Conservation (phyloP, 768 basidiomycete species). For the Trichaptum fuscoviolaceum region DNA sequence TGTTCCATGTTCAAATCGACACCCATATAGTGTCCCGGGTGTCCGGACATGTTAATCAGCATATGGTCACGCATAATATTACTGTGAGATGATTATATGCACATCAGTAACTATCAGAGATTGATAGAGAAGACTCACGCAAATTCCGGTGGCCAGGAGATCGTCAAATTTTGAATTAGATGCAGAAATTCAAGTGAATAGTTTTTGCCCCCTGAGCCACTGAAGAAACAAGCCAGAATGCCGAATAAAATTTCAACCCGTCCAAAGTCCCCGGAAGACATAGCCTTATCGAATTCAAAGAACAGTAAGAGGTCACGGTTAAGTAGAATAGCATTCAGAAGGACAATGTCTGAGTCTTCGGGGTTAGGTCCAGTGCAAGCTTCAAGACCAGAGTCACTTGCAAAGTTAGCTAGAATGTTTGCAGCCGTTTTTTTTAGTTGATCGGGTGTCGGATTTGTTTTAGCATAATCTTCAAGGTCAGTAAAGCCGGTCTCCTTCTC, state of each 20-base stretch:
- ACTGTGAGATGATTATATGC: neutral
- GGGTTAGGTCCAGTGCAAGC: neutral
- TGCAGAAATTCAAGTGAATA: neutral
- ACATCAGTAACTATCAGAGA: neutral
- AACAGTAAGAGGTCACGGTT: slow-evolving; percentile 4
- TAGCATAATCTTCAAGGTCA: neutral
- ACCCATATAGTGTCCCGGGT: neutral
- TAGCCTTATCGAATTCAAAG: neutral
- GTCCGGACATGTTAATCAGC: neutral
- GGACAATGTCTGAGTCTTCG: neutral
- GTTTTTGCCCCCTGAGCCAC: neutral
- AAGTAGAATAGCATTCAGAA: neutral
- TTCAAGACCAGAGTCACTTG: neutral
- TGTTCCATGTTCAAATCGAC: neutral
- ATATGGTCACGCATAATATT: neutral
- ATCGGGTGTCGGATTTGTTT: neutral
- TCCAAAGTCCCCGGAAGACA: slow-evolving; percentile 3
- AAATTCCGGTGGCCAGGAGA: neutral
- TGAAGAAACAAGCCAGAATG: neutral
- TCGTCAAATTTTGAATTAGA: neutral
- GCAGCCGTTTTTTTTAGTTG: neutral
- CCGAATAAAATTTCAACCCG: neutral
- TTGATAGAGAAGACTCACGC: neutral
- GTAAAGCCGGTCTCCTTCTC: neutral
- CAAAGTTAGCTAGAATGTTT: neutral